A percentile compares a stretch with the other conserved stretches of the same genome.
Conservation (phyloP, 257 asterid genomes). For the Petunia secreta region DNA sequence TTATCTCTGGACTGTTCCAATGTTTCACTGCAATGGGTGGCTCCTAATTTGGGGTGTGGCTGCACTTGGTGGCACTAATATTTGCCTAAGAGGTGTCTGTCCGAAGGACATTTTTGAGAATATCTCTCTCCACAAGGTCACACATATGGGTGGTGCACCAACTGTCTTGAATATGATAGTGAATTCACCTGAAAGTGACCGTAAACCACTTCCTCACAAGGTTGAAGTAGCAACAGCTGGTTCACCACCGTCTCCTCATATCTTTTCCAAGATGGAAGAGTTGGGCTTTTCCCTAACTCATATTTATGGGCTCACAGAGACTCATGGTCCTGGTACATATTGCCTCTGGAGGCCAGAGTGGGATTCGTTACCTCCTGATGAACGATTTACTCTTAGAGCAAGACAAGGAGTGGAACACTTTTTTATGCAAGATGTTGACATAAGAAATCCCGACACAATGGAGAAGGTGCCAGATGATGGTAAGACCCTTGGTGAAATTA, state of each 20-base stretch:
- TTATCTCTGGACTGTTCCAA: conserved; percentile 48
- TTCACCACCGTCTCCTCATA: conserved; percentile 48
- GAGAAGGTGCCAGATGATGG: conserved; percentile 42
- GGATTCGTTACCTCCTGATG: conserved; percentile 38
- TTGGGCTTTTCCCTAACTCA: conserved; percentile 43
- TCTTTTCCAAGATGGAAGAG: conserved; percentile 43
- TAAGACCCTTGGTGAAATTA: conserved; percentile 40
- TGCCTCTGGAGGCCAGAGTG: conserved; percentile 44
- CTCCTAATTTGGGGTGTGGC: conserved; percentile 44
- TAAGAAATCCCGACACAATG: conserved; percentile 34
- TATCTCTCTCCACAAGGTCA: conserved; percentile 39
- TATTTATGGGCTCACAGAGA: conserved; percentile 47
- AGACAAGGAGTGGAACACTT: conserved; percentile 44
- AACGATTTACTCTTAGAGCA: conserved; percentile 36
- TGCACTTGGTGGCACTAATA: conserved; percentile 45
- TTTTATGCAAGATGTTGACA: conserved; percentile 40
- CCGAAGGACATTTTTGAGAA: conserved; percentile 41
- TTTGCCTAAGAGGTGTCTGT: conserved; percentile 38
- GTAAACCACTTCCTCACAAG: conserved; percentile 39
- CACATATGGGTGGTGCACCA: conserved; percentile 48
- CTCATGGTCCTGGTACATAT: conserved; percentile 44
- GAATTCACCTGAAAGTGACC: conserved; percentile 33
- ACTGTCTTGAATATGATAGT: conserved; percentile 45
- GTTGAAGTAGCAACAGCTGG: conserved; percentile 48
- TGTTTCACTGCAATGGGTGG: conserved; percentile 53